Percentiles rank a stretch among this genome's conserved stretches.
Evolutionary conservation across 2,329 filamentous ascomycete species (phyloP).

Genomic region (Stachybotrys elegans): DNA sequence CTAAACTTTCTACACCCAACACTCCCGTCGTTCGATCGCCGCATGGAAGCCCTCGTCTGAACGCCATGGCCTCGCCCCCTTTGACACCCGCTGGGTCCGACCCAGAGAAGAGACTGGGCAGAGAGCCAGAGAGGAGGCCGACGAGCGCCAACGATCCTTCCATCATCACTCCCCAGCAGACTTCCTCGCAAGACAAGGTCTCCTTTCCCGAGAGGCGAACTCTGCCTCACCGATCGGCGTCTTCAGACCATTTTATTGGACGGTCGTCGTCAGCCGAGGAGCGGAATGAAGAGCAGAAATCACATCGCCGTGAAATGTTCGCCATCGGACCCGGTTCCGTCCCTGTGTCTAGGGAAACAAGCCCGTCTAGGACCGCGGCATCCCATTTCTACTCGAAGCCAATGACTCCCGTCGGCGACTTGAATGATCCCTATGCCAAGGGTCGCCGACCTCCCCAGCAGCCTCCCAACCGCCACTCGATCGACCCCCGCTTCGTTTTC

Average conservation of each 20-base stretch:
- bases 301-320: slow-evolving; percentile 53
- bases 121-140: slow-evolving; percentile 30
- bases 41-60: slow-evolving; percentile 59
- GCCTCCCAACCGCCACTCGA: slow-evolving; percentile 52
- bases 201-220: slow-evolving; percentile 34
- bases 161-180: slow-evolving; percentile 66
- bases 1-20: slow-evolving; percentile 58
- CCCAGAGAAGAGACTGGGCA: slow-evolving; percentile 25
- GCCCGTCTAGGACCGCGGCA: slow-evolving; percentile 59
- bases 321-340: slow-evolving; percentile 46
- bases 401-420: slow-evolving; percentile 73
- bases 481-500: slow-evolving; percentile 84
- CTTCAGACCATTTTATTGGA: slow-evolving; percentile 35
- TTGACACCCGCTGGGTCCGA: slow-evolving; percentile 78
- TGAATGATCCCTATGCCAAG: slow-evolving; percentile 83
- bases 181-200: slow-evolving; percentile 48
- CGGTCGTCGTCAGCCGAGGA: slow-evolving; percentile 36
- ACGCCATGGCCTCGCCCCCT: slow-evolving; percentile 79
- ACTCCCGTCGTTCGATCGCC: slow-evolving; percentile 63
- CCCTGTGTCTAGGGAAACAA: slow-evolving; percentile 55
- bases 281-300: slow-evolving; percentile 22
- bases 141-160: slow-evolving; percentile 32
- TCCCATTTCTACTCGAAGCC: slow-evolving; percentile 65
- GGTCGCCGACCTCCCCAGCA: slow-evolving; percentile 68
- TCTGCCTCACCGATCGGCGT: slow-evolving; percentile 36